Evolutionary conservation across 192 early-diverging fungal genomes (phyloP), one percentile per base, ranked within the genome.

Genomic region (Mortierella hygrophila): DNA sequence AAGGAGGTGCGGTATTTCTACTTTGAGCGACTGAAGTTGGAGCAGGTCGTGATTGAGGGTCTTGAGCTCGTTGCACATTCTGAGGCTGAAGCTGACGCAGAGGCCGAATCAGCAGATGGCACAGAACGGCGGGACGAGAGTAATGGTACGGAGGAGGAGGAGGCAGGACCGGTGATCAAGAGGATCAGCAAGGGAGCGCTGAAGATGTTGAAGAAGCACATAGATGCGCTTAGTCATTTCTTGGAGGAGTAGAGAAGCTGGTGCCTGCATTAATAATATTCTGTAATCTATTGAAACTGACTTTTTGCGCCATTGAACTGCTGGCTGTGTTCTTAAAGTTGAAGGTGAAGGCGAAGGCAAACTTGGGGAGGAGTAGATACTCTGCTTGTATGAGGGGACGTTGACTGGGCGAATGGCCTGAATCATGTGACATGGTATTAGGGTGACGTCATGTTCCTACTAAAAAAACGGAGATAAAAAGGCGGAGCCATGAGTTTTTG

Each of bases 201-300:
- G 20, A 88, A 88, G 73, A 63, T 88, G 78, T 54, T 88, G 38
- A 88, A 88, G 72, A 82, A 82, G 77, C 80, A 82, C 18, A 88
- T 82, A 23, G 86, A 88, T 29, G 38, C 80, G 1, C 69, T 88
- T 13, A 82, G 79, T 42, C 49, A 81, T 20, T 86, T 76, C 4
- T 32, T 86, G 7, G 84, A 86, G 42, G 84, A 86, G 47, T 86
- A 73, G 16, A 52, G 18, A 18, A 52, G 18, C 16, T 20, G 16
- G 18, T 52, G 18, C 3, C 15, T 52, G 2, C 18, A 49, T 21
- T 52, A 20, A 21, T 52, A 16, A 52, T 52, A 16, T 20, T 2
- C 21, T 13, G 7, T 52, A 16, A 52, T 52, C 49, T 20, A 20
- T 52, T 13, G 7, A 52, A 52, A 6, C 49, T 16, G 3, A 21